Evolutionary conservation across 2,329 filamentous ascomycete species (phyloP).

Genomic region (Coleophoma eucalyptorum): DNA sequence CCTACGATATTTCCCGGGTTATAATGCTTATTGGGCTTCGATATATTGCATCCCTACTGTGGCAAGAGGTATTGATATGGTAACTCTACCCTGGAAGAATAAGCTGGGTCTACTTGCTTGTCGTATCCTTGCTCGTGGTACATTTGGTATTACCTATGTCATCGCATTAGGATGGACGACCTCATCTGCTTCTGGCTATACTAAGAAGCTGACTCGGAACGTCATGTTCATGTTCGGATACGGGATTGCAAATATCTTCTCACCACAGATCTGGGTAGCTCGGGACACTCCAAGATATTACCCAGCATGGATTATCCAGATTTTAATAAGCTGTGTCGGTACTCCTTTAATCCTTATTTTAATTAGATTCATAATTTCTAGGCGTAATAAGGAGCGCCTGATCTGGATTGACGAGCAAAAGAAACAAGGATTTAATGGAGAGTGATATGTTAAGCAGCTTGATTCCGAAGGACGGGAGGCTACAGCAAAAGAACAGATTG

Average conservation of each 20-base stretch:
- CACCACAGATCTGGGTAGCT: conserved; percentile 26
- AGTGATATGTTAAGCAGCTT: conserved; percentile 23
- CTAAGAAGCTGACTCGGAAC: conserved; percentile 28
- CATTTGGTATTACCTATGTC: conserved; percentile 32
- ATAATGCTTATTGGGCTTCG: conserved; percentile 26
- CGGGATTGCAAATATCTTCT: conserved; percentile 23
- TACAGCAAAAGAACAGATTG: conserved; percentile 30
- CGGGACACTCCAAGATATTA: conserved; percentile 27
- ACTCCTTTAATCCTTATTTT: conserved; percentile 30
- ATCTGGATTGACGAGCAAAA: conserved; percentile 24
- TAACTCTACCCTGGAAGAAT: conserved; percentile 24
- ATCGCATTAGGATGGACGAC: conserved; percentile 33
- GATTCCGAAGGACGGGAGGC: conserved; percentile 26
- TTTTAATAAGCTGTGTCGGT: conserved; percentile 30
- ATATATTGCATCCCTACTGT: conserved; percentile 29
- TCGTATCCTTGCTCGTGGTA: conserved; percentile 26
- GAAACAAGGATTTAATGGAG: conserved; percentile 11
- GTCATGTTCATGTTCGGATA: conserved; percentile 27
- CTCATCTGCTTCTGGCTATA: conserved; percentile 26
- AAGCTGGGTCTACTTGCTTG: conserved; percentile 27
- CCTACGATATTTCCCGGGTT: conserved; percentile 25
- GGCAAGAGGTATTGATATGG: conserved; percentile 27
- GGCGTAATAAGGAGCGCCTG: conserved; percentile 26
- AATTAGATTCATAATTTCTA: conserved; percentile 28
- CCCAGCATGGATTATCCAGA: conserved; percentile 27